These are phyloP conservation scores for Lunularia cruciata DNA, from an alignment of 225 moss, liverwort and hornwort genomes.

Conservation along the genomic window DNA sequence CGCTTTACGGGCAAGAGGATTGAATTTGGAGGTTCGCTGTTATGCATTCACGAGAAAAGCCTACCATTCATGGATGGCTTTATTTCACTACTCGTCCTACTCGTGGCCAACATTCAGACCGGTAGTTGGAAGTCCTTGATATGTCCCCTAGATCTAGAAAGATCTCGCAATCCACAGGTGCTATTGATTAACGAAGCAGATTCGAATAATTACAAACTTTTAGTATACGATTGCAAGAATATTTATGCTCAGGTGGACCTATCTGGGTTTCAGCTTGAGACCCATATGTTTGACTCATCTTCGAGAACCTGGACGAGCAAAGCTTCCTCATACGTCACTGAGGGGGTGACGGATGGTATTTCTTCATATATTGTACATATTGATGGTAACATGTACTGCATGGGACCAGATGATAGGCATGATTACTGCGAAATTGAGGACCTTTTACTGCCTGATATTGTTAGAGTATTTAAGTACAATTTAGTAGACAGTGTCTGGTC, in stretches of 20 bases:
- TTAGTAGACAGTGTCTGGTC: background rate
- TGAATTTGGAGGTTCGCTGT: conserved; percentile 4
- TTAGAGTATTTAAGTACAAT: background rate
- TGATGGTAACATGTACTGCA: background rate
- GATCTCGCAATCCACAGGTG: background rate
- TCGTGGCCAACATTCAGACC: conserved; percentile 8
- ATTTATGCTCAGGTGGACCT: background rate
- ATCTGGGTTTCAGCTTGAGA: background rate
- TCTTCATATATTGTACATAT: background rate
- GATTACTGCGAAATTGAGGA: background rate
- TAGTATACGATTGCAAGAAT: background rate
- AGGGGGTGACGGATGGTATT: background rate
- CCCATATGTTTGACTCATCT: background rate
- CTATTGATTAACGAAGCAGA: background rate
- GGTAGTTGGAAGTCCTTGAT: conserved; percentile 4
- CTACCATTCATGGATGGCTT: too few relatives aligned
- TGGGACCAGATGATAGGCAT: background rate
- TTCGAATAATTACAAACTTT: background rate
- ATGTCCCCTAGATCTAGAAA: background rate
- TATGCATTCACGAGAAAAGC: background rate
- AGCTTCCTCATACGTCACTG: background rate
- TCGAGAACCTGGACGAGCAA: background rate
- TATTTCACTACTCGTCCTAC: background rate
- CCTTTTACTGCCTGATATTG: background rate
- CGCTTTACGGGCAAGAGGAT: background rate